Conservation (phyloP, 2,329 filamentous ascomycete genomes). For the Verticillium nonalfalfae region DNA sequence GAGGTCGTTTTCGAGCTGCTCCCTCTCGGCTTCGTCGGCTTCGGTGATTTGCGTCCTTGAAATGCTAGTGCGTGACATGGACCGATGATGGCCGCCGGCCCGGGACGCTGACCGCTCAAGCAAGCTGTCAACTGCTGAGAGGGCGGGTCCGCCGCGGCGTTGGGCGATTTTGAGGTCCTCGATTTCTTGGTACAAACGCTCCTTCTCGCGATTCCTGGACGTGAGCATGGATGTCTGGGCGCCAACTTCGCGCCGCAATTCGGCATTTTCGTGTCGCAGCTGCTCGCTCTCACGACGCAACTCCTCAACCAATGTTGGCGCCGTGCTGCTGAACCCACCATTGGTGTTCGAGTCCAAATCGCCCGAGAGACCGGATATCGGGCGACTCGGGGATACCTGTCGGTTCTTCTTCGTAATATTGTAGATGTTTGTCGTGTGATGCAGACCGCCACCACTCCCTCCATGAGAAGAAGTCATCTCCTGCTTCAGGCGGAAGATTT, state of each 20-base stretch:
- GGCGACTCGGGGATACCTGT: constrained; percentile 40
- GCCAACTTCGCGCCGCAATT: constrained; percentile 83
- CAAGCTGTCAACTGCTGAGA: constrained; percentile 76
- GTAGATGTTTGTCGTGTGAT: constrained; percentile 61
- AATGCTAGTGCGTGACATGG: constrained; percentile 68
- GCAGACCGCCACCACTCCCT: constrained; percentile 24
- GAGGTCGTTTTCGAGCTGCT: constrained; percentile 79
- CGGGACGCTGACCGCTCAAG: constrained; percentile 91
- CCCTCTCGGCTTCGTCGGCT: constrained; percentile 70
- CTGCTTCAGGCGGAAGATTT: constrained; percentile 67
- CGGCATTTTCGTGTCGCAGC: constrained; percentile 85
- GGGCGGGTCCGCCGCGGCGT: constrained; percentile 58
- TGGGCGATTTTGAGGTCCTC: constrained; percentile 90
- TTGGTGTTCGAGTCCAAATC: constrained; percentile 45
- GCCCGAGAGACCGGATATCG: constrained; percentile 41
- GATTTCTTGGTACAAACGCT: constrained; percentile 92
- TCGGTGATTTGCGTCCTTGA: constrained; percentile 53
- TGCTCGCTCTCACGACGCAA: constrained; percentile 63
- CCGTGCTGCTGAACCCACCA: constrained; percentile 47
- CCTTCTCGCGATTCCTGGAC: constrained; percentile 90
- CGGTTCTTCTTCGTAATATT: constrained; percentile 53
- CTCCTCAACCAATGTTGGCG: constrained; percentile 71
- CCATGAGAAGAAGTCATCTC: constrained; percentile 31
- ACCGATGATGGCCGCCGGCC: constrained; percentile 61
- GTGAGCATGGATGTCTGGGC: constrained; percentile 98